These are phyloP conservation scores for Epicoccum nigrum DNA, from an alignment of 2,329 filamentous ascomycete species.

Conservation along the genomic window DNA sequence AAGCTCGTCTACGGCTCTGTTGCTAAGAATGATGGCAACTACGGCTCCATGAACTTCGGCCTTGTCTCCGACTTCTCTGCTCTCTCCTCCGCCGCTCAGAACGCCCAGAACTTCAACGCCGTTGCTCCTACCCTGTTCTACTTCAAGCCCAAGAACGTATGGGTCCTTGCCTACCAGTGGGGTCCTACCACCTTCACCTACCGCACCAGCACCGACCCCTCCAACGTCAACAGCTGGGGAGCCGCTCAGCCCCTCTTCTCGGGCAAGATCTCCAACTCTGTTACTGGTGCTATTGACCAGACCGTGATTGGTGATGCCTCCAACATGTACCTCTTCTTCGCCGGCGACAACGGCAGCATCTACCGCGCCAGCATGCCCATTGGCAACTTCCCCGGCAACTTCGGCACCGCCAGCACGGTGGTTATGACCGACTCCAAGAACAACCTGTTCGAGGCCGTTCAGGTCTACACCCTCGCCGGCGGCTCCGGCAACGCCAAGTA, in stretches of 20 bases:
- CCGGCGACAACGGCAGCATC: conserved; percentile 70
- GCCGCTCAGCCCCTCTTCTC: conserved; percentile 61
- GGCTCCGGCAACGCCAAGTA: conserved; percentile 52
- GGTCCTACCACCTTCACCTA: conserved; percentile 66
- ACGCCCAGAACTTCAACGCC: conserved; percentile 51
- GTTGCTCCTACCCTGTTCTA: conserved; percentile 69
- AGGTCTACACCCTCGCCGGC: conserved; percentile 67
- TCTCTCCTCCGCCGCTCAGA: conserved; percentile 61
- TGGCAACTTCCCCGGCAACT: conserved; percentile 65
- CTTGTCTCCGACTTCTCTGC: conserved; percentile 60
- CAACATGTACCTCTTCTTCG: conserved; percentile 72
- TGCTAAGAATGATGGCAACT: conserved; percentile 53
- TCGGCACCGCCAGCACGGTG: conserved; percentile 59
- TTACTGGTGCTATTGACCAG: conserved; percentile 66
- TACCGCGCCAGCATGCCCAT: conserved; percentile 69
- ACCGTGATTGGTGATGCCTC: conserved; percentile 65
- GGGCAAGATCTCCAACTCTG: conserved; percentile 58
- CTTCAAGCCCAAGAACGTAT: conserved; percentile 65
- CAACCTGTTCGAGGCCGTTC: conserved; percentile 70
- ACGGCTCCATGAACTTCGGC: conserved; percentile 65
- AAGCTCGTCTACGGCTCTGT: conserved; percentile 66
- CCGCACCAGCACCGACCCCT: conserved; percentile 63
- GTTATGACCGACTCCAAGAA: conserved; percentile 60
- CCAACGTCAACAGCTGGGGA: conserved; percentile 64
- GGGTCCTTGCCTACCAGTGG: conserved; percentile 73